Conservation (phyloP, 2,329 filamentous ascomycete species). For the Colletotrichum siamense region DNA sequence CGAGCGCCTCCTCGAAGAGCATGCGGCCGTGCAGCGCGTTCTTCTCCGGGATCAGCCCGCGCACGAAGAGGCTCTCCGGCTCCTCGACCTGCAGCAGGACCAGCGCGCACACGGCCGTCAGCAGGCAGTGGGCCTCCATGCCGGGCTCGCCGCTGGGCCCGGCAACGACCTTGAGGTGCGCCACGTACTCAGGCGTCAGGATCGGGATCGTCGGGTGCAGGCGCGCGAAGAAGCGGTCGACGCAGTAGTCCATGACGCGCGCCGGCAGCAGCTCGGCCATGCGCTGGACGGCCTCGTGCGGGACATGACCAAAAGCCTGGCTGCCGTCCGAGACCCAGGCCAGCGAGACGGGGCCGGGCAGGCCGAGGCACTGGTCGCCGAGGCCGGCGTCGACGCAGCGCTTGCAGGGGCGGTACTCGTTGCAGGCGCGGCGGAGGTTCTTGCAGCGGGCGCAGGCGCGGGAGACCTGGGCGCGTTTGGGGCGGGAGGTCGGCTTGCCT, state of each 20-base stretch:
- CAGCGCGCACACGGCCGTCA: slow-evolving; percentile 45
- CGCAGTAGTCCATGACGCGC: slow-evolving; percentile 41
- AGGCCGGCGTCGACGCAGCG: slow-evolving; percentile 48
- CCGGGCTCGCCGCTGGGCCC: slow-evolving; percentile 27
- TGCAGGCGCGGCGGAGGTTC: slow-evolving; percentile 47
- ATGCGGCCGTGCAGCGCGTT: slow-evolving; percentile 42
- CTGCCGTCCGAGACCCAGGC: slow-evolving; percentile 24
- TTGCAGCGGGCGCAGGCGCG: slow-evolving; percentile 49
- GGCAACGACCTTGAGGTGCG: slow-evolving; percentile 30
- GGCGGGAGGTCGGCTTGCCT: slow-evolving; percentile 5
- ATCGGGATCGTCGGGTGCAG: slow-evolving; percentile 50
- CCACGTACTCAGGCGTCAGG: slow-evolving; percentile 41
- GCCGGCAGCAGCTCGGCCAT: slow-evolving; percentile 38
- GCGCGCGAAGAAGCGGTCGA: slow-evolving; percentile 42
- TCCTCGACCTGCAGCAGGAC: slow-evolving; percentile 47
- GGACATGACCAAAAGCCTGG: slow-evolving; percentile 27
- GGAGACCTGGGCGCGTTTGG: slow-evolving; percentile 40
- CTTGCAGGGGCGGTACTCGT: slow-evolving; percentile 48
- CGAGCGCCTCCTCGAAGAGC: slow-evolving; percentile 41
- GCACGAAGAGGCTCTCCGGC: slow-evolving; percentile 33
- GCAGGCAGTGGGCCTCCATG: slow-evolving; percentile 39
- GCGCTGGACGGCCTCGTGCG: slow-evolving; percentile 30
- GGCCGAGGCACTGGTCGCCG: slow-evolving; percentile 39
- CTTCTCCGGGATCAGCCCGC: slow-evolving; percentile 37
- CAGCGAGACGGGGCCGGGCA: slow-evolving; percentile 19